Evolutionary conservation across 2,329 filamentous ascomycete species (phyloP), one percentile per base, ranked within the genome.

Genomic region (Gyromitra esculenta): DNA sequence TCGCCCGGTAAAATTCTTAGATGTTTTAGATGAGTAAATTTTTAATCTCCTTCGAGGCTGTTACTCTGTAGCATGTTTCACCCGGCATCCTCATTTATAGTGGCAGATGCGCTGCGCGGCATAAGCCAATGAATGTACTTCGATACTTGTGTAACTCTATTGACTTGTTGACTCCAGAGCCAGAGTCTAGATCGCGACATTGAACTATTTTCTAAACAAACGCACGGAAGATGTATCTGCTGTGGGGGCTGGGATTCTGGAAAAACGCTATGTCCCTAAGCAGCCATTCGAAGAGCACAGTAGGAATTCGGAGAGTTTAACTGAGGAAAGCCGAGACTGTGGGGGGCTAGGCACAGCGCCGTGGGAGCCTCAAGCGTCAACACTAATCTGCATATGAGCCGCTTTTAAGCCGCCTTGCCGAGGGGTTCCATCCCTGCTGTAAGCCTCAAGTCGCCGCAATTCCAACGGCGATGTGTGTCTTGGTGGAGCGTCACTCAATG

Each of bases 341-440:
- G 60, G 60, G 68, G 69, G 60, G 11, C 59, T 25, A 71, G 67
- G 57, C 57, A 54, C 57, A 52, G 50, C 35, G 13, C 48, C 35
- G 50, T 59, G 69, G 35, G 65, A 70, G 72, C 72, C 72, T 74
- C 72, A 74, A 65, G 60, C 41, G 54, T 60, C 45, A 41, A 59
- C 15, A 15, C 43, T 25, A 74, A 74, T 67, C 62, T 48, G 41
- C 69, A 72, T 72, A 71, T 57, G 68, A 71, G 69, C 69, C 69
- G 60, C 72, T 75, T 75, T 75, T 75, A 71, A 75, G 72, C 72
- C 72, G 72, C 72, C 65, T 59, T 65, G 59, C 72, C 72, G 64
- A 69, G 57, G 69, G 11, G 21, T 31, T 37, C 5, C 13, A 74
- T 64, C 72, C 72, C 72, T 75, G 59, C 9, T 57, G 71, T 57